These are phyloP conservation scores for Citrus maxima DNA, from an alignment of 345 rosid species.

Conservation along the genomic window DNA sequence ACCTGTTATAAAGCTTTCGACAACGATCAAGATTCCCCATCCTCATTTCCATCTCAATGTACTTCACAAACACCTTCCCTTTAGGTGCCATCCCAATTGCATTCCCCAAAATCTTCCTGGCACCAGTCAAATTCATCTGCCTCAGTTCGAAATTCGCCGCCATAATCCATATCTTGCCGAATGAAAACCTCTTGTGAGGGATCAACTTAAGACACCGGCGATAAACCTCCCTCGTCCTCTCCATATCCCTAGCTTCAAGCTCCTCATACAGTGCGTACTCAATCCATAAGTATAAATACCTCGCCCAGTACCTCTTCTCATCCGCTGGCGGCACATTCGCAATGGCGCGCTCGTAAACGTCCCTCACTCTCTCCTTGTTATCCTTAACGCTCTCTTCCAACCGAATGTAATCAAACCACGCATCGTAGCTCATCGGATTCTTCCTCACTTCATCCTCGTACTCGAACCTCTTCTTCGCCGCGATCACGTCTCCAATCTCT, in stretches of 20 bases:
- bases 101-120: slow-evolving; percentile 71
- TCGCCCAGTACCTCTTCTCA: slow-evolving; percentile 86
- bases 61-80: slow-evolving; percentile 81
- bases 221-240: slow-evolving; percentile 69
- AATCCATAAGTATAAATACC: slow-evolving; percentile 85
- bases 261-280: slow-evolving; percentile 86
- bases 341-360: slow-evolving; percentile 78
- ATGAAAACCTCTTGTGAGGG: slow-evolving; percentile 76
- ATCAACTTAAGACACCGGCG: slow-evolving; percentile 78
- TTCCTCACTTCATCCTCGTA: slow-evolving; percentile 86
- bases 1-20: slow-evolving; percentile 69
- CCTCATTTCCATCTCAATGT: slow-evolving; percentile 81
- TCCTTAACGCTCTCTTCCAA: slow-evolving; percentile 68
- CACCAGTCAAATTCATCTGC: slow-evolving; percentile 73
- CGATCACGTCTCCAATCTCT: slow-evolving; percentile 85
- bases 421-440: slow-evolving; percentile 72
- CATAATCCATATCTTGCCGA: slow-evolving; percentile 85
- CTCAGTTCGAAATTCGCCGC: slow-evolving; percentile 85
- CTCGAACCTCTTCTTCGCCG: slow-evolving; percentile 81
- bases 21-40: slow-evolving; percentile 79
- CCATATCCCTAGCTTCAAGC: slow-evolving; percentile 69
- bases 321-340: slow-evolving; percentile 77
- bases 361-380: slow-evolving; percentile 53
- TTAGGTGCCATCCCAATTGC: slow-evolving; percentile 90
- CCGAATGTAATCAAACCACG: slow-evolving; percentile 78